Evolutionary conservation across 179 eudicot genomes (phyloP).

Genomic region (Spinacia oleracea): DNA sequence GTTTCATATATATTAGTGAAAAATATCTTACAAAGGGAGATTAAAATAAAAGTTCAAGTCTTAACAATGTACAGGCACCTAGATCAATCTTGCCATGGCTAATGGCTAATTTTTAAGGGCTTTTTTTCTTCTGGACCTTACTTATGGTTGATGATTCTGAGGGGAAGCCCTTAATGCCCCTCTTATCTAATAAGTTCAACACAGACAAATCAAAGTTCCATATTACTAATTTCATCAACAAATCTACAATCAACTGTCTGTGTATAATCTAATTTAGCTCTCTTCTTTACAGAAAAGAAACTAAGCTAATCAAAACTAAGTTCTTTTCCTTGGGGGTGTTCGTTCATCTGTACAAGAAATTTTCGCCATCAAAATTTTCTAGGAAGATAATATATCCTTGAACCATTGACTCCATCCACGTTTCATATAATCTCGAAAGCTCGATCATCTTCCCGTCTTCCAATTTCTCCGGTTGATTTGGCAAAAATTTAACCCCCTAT

Average conservation of each 20-base stretch:
- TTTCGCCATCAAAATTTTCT: constrained; percentile 13
- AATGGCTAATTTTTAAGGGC: neutral
- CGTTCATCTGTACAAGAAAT: constrained; percentile 18
- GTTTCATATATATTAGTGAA: neutral
- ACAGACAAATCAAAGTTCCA: constrained; percentile 26
- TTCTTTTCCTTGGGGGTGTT: constrained; percentile 24
- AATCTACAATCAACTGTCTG: constrained; percentile 30
- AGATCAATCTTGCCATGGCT: constrained; percentile 22
- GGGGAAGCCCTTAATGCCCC: neutral
- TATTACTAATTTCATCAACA: constrained; percentile 21
- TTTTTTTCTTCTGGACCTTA: constrained; percentile 1
- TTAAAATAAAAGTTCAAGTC: constrained; percentile 7
- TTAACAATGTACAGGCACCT: constrained; percentile 32
- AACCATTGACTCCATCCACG: neutral
- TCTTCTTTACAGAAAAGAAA: constrained; percentile 29
- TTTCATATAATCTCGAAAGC: neutral
- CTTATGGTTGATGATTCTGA: neutral
- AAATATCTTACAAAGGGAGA: constrained; percentile 32
- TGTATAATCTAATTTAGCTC: constrained; percentile 22
- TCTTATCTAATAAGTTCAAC: constrained; percentile 19
- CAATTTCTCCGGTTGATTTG: neutral
- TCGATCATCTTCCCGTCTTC: constrained; percentile 6
- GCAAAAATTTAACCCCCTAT: neutral
- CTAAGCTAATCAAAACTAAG: constrained; percentile 23
- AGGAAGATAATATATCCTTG: constrained; percentile 8